Conservation (phyloP, 164 flowering plant genomes). For the Buxus sempervirens region DNA sequence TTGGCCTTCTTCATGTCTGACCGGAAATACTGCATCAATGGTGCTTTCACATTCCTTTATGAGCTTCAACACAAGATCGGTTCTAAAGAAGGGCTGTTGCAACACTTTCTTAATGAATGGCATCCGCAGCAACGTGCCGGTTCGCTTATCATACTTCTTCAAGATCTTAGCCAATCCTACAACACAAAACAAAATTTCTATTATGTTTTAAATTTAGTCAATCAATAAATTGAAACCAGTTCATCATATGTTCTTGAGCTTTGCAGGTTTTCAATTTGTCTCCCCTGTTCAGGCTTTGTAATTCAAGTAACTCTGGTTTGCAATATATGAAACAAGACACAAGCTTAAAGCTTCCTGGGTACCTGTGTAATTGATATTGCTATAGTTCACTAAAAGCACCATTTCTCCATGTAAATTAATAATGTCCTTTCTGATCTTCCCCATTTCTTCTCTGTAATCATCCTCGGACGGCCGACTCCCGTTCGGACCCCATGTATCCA, state of each 20-base stretch:
- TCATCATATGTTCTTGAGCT: no score
- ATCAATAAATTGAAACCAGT: no score
- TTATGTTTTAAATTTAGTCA: no score
- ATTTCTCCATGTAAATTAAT: slow-evolving; percentile 90
- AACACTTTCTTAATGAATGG: slow-evolving; percentile 70
- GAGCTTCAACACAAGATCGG: slow-evolving; percentile 63
- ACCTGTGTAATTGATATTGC: slow-evolving; percentile 89
- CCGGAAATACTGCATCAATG: slow-evolving; percentile 52
- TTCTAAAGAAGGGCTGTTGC: slow-evolving; percentile 77
- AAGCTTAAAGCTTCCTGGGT: neutral
- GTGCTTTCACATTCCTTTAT: slow-evolving; percentile 72
- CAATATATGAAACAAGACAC: no score
- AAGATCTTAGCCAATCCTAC: slow-evolving; percentile 80
- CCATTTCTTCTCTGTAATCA: slow-evolving; percentile 49
- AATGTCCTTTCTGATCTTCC: slow-evolving; percentile 55
- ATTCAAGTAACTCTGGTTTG: no score
- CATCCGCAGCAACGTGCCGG: slow-evolving; percentile 59
- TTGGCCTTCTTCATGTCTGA: slow-evolving; percentile 9
- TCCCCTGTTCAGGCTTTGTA: no score
- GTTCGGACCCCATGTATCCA: slow-evolving; percentile 40
- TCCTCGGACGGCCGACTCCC: slow-evolving; percentile 42
- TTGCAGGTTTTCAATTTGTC: no score
- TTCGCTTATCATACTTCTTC: slow-evolving; percentile 89
- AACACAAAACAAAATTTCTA: slow-evolving; percentile 1
- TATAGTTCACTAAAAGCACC: slow-evolving; percentile 78